Percentiles rank a stretch among this genome's conserved stretches.
These are phyloP conservation scores for Aspergillus phoenicis DNA, from an alignment of 2,329 filamentous ascomycete genomes.

Conservation along the genomic window DNA sequence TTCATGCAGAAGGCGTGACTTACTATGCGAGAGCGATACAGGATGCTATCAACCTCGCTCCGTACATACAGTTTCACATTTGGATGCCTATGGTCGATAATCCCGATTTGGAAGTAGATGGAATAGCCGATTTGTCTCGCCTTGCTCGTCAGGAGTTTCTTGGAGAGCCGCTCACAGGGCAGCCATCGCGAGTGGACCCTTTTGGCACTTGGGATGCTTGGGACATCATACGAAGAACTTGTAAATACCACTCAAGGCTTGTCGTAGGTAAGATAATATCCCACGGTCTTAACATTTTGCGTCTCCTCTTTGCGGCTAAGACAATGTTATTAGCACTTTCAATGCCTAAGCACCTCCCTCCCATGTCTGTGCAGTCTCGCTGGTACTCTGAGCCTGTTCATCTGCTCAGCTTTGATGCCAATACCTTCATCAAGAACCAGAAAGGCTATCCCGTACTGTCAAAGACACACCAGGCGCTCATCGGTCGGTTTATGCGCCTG, in stretches of 20 bases:
- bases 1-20: slow-evolving; percentile 54
- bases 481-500: slow-evolving; percentile 60
- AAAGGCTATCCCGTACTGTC: slow-evolving; percentile 62
- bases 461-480: slow-evolving; percentile 59
- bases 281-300: background rate
- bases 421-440: slow-evolving; percentile 60
- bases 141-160: slow-evolving; percentile 48
- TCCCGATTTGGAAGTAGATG: slow-evolving; percentile 56
- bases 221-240: slow-evolving; percentile 82
- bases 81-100: slow-evolving; percentile 83
- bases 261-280: slow-evolving; percentile 71
- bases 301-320: slow-evolving; percentile 18
- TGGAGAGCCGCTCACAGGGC: slow-evolving; percentile 30
- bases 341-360: slow-evolving; percentile 63
- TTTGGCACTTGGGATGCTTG: slow-evolving; percentile 91
- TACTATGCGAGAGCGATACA: slow-evolving; percentile 84
- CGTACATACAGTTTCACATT: slow-evolving; percentile 77
- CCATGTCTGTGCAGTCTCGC: slow-evolving; percentile 57
- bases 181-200: slow-evolving; percentile 61
- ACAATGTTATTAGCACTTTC: slow-evolving; percentile 52
- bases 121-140: slow-evolving; percentile 48
- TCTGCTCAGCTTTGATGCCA: slow-evolving; percentile 55
- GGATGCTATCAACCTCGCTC: slow-evolving; percentile 73
- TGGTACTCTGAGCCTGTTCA: slow-evolving; percentile 67
- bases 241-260: slow-evolving; percentile 79